Percentiles rank a stretch among this genome's conserved stretches.
Evolutionary conservation across 345 rosid genomes (phyloP).

Genomic region (Arabidopsis arenosa): DNA sequence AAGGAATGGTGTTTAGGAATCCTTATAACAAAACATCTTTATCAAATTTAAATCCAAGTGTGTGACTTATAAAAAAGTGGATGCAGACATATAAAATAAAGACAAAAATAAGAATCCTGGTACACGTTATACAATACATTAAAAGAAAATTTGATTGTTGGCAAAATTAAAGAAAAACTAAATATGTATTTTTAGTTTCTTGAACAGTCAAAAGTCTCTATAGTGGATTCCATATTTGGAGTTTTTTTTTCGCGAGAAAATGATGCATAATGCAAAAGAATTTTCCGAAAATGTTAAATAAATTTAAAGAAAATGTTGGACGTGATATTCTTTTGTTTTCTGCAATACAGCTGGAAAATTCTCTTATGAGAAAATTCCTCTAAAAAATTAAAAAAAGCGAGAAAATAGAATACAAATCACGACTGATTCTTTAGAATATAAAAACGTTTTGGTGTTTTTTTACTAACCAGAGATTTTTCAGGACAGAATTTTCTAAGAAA

Average conservation of each 20-base stretch:
- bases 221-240: conserved; percentile 41
- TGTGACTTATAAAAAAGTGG: conserved; percentile 22
- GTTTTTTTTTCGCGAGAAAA: not conserved
- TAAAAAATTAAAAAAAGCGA: conserved; percentile 5
- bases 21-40: not conserved
- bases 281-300: conserved; percentile 15
- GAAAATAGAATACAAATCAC: conserved; percentile 35
- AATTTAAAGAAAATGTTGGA: conserved; percentile 5
- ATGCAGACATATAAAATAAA: conserved; percentile 13
- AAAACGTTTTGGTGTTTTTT: conserved; percentile 36
- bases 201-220: conserved; percentile 3
- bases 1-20: conserved; percentile 37
- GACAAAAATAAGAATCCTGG: conserved; percentile 14
- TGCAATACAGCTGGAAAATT: conserved; percentile 46
- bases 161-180: conserved; percentile 2
- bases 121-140: conserved; percentile 26
- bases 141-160: conserved; percentile 4
- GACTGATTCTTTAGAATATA: conserved; percentile 40
- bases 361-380: conserved; percentile 24
- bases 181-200: not conserved
- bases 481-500: conserved; percentile 39
- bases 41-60: not conserved
- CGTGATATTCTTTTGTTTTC: conserved; percentile 29
- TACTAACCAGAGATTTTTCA: conserved; percentile 45
- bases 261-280: conserved; percentile 3